Evolutionary conservation across 208 protist species (phyloP).

Genomic region (Naegleria lovaniensis): DNA sequence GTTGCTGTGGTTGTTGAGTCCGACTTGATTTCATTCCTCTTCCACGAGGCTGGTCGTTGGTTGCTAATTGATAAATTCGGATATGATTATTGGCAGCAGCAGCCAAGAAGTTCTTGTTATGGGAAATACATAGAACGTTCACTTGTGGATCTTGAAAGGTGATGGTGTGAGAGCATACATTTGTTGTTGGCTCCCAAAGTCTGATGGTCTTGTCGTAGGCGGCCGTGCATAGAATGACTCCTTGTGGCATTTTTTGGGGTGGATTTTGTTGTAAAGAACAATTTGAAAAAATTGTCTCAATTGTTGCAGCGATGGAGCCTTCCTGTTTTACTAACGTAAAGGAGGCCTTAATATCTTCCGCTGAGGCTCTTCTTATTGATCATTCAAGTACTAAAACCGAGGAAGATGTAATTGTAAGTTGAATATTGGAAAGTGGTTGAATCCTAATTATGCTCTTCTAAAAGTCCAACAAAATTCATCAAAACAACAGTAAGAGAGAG

Average conservation of each 20-base stretch:
- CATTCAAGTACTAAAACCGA: background rate
- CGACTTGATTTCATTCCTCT: constrained; percentile 1
- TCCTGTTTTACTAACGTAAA: background rate
- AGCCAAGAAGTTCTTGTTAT: constrained; percentile 63
- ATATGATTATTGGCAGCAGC: constrained; percentile 63
- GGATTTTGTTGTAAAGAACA: too few species aligned
- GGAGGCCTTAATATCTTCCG: background rate
- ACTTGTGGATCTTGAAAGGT: constrained; percentile 69
- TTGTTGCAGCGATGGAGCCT: too few species aligned
- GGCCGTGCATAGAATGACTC: constrained; percentile 57
- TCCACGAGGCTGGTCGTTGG: constrained; percentile 27
- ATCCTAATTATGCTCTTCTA: background rate
- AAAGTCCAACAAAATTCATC: background rate
- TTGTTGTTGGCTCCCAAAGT: constrained; percentile 71
- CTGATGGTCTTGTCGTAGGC: constrained; percentile 73
- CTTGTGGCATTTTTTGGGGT: background rate
- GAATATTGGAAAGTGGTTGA: background rate
- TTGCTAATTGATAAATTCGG: constrained; percentile 58
- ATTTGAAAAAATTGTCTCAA: too few species aligned
- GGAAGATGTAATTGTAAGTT: background rate
- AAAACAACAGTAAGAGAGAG: background rate
- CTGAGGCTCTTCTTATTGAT: background rate
- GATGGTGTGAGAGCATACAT: constrained; percentile 59
- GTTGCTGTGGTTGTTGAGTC: background rate
- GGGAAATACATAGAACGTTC: constrained; percentile 62